Base-by-base conservation (phyloP, 495 filamentous ascomycete species). In the Cercophora samala region DNA sequence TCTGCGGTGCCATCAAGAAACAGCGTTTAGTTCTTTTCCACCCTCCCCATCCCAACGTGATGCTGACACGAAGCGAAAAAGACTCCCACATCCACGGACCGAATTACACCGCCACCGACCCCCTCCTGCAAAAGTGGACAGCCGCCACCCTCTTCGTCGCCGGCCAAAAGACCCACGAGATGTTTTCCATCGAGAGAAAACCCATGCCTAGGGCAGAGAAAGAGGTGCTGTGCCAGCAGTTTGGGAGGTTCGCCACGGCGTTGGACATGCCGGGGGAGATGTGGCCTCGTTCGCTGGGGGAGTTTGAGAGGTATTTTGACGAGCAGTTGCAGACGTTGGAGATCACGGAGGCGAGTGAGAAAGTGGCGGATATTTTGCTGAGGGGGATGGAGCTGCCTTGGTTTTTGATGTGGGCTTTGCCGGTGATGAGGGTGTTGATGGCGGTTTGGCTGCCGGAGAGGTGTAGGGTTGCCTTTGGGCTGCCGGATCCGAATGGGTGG, bases 81-180 rank as follows among this genome's bases (percentile, higher is more conserved):
- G 53, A 70, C 29, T 18, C 61, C 8, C 37, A 46, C 25, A 65
- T 70, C 15, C 53, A 65, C 15, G 64, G 68, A 6, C 58, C 19
- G 1, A 19, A 51, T 5, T 75, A 75, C 59, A 53, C 69, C 54
- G 73, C 73, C 4, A 60, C 58, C 5, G 68, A 75, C 65, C 62
- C 66, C 11, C 66, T 71, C 22, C 64, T 73, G 6, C 70, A 75
- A 22, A 68, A 70, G 21, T 75, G 73, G 73, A 67, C 69, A 3
- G 73, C 73, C 1, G 70, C 67, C 8, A 75, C 70, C 5, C 21
- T 73, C 22, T 73, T 71, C 37, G 52, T 67, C 17, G 65, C 58
- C 2, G 62, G 56, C 32, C 17, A 23, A 11, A 8, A 13, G 5
- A 19, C 24, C 8, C 21, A n/a, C 19, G 58, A 60, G 4, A 3